These are phyloP conservation scores for Pulveroboletus sp. DNA, from an alignment of 768 basidiomycete genomes.

Conservation along the genomic window DNA sequence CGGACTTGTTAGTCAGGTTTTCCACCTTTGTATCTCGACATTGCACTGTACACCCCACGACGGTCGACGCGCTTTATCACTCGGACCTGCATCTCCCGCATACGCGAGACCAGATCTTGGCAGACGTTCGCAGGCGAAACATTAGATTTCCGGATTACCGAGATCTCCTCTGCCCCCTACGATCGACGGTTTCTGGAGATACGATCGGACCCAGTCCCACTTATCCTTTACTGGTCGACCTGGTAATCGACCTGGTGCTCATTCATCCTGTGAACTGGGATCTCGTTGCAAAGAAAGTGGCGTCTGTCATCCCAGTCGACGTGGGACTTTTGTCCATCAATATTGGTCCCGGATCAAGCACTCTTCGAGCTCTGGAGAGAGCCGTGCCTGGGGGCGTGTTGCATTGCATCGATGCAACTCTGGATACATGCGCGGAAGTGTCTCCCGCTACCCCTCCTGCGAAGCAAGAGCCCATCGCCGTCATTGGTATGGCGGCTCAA, in stretches of 20 bases:
- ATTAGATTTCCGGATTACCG: slow-evolving; percentile 48
- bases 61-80: slow-evolving; percentile 53
- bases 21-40: slow-evolving; percentile 32
- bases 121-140: slow-evolving; percentile 39
- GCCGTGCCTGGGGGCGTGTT: slow-evolving; percentile 22
- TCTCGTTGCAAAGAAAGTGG: slow-evolving; percentile 32
- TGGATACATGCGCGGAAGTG: slow-evolving; percentile 4
- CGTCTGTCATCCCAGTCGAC: slow-evolving; percentile 10
- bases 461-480: slow-evolving; percentile 54
- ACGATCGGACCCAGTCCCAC: slow-evolving; percentile 22
- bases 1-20: slow-evolving; percentile 45
- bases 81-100: slow-evolving; percentile 19
- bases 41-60: slow-evolving; percentile 39
- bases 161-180: slow-evolving; percentile 45
- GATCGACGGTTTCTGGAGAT: slow-evolving; percentile 43
- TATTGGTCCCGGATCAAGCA: slow-evolving; percentile 44
- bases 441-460: not conserved
- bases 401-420: slow-evolving; percentile 14
- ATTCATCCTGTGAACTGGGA: slow-evolving; percentile 52
- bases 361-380: slow-evolving; percentile 37
- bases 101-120: slow-evolving; percentile 39
- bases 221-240: slow-evolving; percentile 33
- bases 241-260: slow-evolving; percentile 39
- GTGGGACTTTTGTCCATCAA: slow-evolving; percentile 39
- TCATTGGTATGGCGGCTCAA: slow-evolving; percentile 66